Base-by-base conservation (phyloP, 768 basidiomycete species). In the Naganishia randhawae region DNA sequence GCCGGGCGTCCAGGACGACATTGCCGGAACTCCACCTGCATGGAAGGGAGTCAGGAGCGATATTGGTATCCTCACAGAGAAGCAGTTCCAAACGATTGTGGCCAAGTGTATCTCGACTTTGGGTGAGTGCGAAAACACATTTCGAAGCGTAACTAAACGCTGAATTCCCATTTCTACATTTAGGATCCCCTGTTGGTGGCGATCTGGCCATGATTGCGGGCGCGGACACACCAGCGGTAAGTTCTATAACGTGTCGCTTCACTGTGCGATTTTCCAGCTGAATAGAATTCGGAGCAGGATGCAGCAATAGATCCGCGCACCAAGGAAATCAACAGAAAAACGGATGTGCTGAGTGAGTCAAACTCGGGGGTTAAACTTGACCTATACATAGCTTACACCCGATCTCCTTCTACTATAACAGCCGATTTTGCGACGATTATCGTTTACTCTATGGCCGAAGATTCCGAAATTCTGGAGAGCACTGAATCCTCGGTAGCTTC, bases 381-480 rank as follows among this genome's bases (percentile, higher is more conserved):
- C 1, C 7, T 1, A 16, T 16, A 33, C n/a, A n/a, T 14, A 32
- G 14, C 11, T 31, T 14, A 41, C 25, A 17, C 8, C 35, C 27
- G 39, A 50, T 14, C 42, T n/a, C 13, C 27, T n/a, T 37, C 32
- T 16, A 53, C 11, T 35, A n/a, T 31, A 29, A 13, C 55, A 69
- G 68, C 52, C 25, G 48, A 64, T 27, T 54, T 69, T 25, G 91
- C 92, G 13, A 85, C 86, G 41, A 88, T 93, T 66, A 88, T 95
- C 67, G 88, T 94, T 3, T 92, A 92, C 79, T 92, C 90, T 4
- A 93, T 96, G 88, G 83, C 87, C 0, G 84, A 89, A 48, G 95
- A 97, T 75, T 86, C 91, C 63, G 51, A 65, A 32, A 19, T 31
- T 32, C 11, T 61, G 37, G 57, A 61, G 27, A 39, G 57, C n/a